phyloP scores from a whole-genome alignment of 176 grass and related monocot species.

The Triticum dicoccoides region DNA sequence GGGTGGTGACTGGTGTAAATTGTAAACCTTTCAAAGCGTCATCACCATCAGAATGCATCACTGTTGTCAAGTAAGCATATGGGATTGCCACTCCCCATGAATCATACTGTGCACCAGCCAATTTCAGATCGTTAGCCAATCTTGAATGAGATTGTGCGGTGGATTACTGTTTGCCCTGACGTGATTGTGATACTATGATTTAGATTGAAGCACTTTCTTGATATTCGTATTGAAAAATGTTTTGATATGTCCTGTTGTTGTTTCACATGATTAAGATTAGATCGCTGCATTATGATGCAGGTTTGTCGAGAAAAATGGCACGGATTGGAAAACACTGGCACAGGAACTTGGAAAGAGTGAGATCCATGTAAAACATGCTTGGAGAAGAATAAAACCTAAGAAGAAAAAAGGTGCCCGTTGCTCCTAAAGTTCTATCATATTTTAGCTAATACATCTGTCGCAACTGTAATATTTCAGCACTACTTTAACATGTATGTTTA shows the following conservation, averaged over 20 bases:
- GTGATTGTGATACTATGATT: neutral
- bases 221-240: slow-evolving; percentile 14
- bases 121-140: neutral
- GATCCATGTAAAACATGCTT: slow-evolving; percentile 72
- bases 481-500: neutral
- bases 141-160: neutral
- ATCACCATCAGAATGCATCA: neutral
- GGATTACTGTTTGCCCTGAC: neutral
- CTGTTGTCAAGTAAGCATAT: neutral
- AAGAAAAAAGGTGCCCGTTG: slow-evolving; percentile 49
- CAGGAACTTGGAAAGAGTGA: slow-evolving; percentile 41
- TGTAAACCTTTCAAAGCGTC: neutral
- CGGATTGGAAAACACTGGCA: slow-evolving; percentile 53
- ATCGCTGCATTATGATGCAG: slow-evolving; percentile 28
- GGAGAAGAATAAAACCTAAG: slow-evolving; percentile 54
- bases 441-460: neutral
- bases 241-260: neutral
- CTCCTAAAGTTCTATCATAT: slow-evolving; percentile 15
- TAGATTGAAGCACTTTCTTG: neutral
- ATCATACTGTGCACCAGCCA: neutral
- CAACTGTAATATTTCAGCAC: neutral
- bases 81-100: neutral
- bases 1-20: neutral
- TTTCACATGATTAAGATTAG: slow-evolving; percentile 22
- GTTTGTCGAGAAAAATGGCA: slow-evolving; percentile 52